Conservation (phyloP, 495 filamentous ascomycete genomes). For the Neurospora sp. region DNA sequence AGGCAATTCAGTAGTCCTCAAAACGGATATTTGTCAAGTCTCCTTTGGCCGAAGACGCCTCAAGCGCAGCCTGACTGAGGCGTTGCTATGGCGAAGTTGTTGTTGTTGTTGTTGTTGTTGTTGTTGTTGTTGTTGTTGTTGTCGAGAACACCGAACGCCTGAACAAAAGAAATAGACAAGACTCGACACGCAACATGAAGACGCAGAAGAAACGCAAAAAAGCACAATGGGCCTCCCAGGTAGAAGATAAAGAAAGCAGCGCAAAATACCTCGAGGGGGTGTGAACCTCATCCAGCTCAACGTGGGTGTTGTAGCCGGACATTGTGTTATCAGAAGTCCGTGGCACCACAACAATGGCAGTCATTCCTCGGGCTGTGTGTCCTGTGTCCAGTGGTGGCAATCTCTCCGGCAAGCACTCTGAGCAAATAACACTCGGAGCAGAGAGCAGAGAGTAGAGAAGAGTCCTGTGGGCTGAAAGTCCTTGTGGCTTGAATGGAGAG, state of each 20-base stretch:
- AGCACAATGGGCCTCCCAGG: conserved; percentile 26
- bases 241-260: conserved; percentile 20
- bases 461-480: conserved; percentile 14
- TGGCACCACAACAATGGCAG: conserved; percentile 34
- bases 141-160: neutral
- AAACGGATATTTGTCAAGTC: neutral
- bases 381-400: conserved; percentile 3
- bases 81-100: neutral
- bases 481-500: neutral
- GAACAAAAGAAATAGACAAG: conserved; percentile 12
- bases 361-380: conserved; percentile 20
- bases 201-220: conserved; percentile 4
- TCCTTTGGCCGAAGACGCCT: neutral
- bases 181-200: conserved; percentile 18
- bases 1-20: neutral
- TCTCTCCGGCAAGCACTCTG: conserved; percentile 1
- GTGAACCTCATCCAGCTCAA: conserved; percentile 43
- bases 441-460: conserved; percentile 5
- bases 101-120: neutral
- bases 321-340: conserved; percentile 29
- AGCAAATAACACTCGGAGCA: conserved; percentile 12
- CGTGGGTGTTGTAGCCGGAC: conserved; percentile 34
- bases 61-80: neutral
- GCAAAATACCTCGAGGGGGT: conserved; percentile 44
- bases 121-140: neutral